Evolutionary conservation across 1,284 basidiomycete species (phyloP).

Genomic region (Cutaneotrichosporon spelunceum): DNA sequence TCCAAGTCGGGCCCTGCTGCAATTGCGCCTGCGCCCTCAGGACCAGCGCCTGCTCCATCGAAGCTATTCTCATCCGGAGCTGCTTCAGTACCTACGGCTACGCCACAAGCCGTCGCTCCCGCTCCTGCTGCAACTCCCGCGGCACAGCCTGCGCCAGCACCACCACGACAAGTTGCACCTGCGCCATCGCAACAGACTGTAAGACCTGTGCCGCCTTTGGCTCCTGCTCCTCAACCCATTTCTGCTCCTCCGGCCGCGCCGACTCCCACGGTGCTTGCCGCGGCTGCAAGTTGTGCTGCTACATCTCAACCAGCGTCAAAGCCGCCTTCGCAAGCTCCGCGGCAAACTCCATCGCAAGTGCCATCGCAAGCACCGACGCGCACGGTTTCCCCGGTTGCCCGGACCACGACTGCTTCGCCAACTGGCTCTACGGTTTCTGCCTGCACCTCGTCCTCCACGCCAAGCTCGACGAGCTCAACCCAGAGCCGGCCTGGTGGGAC

Average conservation of each 20-base stretch:
- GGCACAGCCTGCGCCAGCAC: neutral
- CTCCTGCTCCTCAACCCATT: neutral
- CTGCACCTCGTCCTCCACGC: slow-evolving; percentile 4
- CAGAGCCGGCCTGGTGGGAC: slow-evolving; percentile 15
- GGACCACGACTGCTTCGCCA: slow-evolving; percentile 18
- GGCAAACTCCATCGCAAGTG: neutral
- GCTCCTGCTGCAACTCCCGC: neutral
- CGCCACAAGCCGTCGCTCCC: neutral
- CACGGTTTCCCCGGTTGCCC: slow-evolving; percentile 20
- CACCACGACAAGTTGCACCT: slow-evolving; percentile 5
- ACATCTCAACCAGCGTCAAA: neutral
- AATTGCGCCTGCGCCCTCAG: neutral
- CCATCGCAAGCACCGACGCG: slow-evolving; percentile 8
- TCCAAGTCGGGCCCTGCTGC: neutral
- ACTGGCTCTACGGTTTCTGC: slow-evolving; percentile 11
- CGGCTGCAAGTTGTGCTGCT: slow-evolving; percentile 5
- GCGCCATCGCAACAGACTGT: neutral
- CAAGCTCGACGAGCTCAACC: slow-evolving; percentile 8
- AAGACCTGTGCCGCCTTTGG: neutral
- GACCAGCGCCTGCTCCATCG: neutral
- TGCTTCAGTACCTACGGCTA: neutral
- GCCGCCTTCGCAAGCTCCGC: slow-evolving; percentile 6
- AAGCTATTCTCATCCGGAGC: neutral
- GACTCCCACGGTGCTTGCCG: neutral
- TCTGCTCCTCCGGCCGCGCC: slow-evolving; percentile 9